Evolutionary conservation across 2,329 filamentous ascomycete genomes (phyloP).

Genomic region (Ceratocystiopsis sp.): DNA sequence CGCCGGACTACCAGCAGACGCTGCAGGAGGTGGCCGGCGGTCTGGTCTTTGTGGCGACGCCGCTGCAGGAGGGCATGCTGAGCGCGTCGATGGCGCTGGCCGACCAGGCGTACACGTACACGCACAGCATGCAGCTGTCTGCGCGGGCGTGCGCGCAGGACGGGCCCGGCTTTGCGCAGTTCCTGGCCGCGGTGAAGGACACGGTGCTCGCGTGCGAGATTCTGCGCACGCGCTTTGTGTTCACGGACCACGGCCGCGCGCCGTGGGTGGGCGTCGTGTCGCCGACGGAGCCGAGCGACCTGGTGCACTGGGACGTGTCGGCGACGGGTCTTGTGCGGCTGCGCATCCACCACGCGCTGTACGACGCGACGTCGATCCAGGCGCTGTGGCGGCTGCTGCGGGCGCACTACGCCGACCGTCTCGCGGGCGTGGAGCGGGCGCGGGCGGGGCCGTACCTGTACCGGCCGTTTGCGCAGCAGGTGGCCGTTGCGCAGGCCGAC

Average conservation of each 20-base stretch:
- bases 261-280: slow-evolving; percentile 13
- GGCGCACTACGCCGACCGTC: slow-evolving; percentile 5
- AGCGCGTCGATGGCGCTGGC: slow-evolving; percentile 10
- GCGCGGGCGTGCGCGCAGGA: slow-evolving; percentile 5
- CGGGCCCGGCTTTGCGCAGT: slow-evolving; percentile 4
- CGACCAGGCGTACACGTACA: slow-evolving; percentile 11
- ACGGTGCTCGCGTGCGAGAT: slow-evolving; percentile 13
- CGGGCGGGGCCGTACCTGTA: no score
- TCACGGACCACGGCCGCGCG: slow-evolving; percentile 9
- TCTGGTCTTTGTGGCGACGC: slow-evolving; percentile 12
- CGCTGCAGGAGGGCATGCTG: slow-evolving; percentile 13
- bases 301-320: slow-evolving; percentile 7
- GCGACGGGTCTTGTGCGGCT: slow-evolving; percentile 5
- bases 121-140: slow-evolving; percentile 11
- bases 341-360: slow-evolving; percentile 11
- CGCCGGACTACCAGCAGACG: slow-evolving; percentile 4
- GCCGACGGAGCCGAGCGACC: slow-evolving; percentile 9
- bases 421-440: no score
- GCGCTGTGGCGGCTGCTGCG: slow-evolving; percentile 8
- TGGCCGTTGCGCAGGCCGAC: no score
- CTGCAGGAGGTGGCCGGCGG: slow-evolving; percentile 8
- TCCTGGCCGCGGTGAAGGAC: slow-evolving; percentile 10
- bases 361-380: slow-evolving; percentile 11
- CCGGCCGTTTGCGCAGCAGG: no score
- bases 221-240: slow-evolving; percentile 11